phyloP scores from a whole-genome alignment of 139 green algal genomes.

The Tetradesmus obliquus region DNA sequence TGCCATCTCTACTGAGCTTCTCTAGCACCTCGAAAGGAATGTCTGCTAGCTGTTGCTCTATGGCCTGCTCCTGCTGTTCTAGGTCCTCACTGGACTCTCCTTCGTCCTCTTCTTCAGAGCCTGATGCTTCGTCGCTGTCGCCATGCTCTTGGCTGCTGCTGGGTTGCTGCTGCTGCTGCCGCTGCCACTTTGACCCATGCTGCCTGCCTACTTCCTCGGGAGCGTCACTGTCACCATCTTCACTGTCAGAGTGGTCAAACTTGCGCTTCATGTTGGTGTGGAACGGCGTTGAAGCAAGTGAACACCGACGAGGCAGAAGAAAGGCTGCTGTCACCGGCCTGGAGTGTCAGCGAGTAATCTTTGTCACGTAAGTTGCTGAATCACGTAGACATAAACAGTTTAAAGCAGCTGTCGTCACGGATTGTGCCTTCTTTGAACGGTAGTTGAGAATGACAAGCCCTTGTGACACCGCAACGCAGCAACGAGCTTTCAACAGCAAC shows the following conservation, averaged over 20 bases:
- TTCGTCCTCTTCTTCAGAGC: neutral
- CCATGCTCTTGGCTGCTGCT: neutral
- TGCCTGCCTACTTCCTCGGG: conserved; percentile 18
- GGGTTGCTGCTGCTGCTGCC: neutral
- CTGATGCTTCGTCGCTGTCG: neutral
- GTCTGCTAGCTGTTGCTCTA: conserved; percentile 64
- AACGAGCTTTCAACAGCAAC: neutral
- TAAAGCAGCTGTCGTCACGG: too few species aligned
- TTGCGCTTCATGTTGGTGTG: neutral
- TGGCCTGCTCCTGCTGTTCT: conserved; percentile 46
- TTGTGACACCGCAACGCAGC: neutral
- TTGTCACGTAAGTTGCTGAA: neutral
- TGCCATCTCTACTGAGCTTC: conserved; percentile 46
- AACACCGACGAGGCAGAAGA: neutral
- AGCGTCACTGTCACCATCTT: neutral
- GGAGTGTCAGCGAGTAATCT: neutral
- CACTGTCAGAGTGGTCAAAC: neutral
- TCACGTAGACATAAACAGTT: too few species aligned
- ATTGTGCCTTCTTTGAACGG: too few species aligned
- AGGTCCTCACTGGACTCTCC: neutral
- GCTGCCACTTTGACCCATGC: neutral
- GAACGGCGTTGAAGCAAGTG: neutral
- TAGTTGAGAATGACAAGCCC: neutral
- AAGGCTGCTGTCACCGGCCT: neutral
- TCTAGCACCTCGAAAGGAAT: conserved; percentile 61